Conservation (phyloP, 2,329 filamentous ascomycete genomes). For the Alternaria sp. region DNA sequence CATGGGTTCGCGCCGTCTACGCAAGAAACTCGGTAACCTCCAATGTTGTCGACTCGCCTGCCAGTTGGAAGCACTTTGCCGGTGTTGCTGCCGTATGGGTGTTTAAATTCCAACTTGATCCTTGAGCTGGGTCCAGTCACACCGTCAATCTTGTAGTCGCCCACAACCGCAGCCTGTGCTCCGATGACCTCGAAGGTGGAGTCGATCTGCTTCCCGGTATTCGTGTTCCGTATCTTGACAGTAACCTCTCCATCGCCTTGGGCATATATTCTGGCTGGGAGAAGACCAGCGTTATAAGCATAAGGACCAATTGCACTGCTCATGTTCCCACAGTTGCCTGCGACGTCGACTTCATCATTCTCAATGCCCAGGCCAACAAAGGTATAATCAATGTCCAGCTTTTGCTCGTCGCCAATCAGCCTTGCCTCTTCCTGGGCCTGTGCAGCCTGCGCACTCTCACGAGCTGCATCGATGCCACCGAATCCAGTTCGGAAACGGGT, state of each 20-base stretch:
- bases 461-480: conserved; percentile 24
- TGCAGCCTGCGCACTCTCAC: conserved; percentile 12
- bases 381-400: conserved; percentile 70
- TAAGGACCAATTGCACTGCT: conserved; percentile 73
- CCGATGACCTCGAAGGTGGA: conserved; percentile 64
- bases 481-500: conserved; percentile 20
- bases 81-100: conserved; percentile 71
- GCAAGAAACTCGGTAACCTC: conserved; percentile 62
- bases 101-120: conserved; percentile 68
- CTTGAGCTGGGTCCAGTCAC: conserved; percentile 66
- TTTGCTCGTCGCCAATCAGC: conserved; percentile 8
- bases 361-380: conserved; percentile 74
- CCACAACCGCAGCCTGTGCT: conserved; percentile 59
- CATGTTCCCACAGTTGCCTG: conserved; percentile 81
- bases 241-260: conserved; percentile 52
- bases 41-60: conserved; percentile 61
- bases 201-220: conserved; percentile 71
- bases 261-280: conserved; percentile 45
- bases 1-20: conserved; percentile 72
- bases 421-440: conserved; percentile 12
- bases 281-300: conserved; percentile 65
- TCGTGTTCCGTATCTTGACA: conserved; percentile 74
- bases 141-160: conserved; percentile 70
- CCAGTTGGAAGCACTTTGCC: conserved; percentile 69
- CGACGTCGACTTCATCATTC: conserved; percentile 68